Base-by-base conservation (phyloP, 2,329 filamentous ascomycete species). In the Emericellopsis cladophorae region DNA sequence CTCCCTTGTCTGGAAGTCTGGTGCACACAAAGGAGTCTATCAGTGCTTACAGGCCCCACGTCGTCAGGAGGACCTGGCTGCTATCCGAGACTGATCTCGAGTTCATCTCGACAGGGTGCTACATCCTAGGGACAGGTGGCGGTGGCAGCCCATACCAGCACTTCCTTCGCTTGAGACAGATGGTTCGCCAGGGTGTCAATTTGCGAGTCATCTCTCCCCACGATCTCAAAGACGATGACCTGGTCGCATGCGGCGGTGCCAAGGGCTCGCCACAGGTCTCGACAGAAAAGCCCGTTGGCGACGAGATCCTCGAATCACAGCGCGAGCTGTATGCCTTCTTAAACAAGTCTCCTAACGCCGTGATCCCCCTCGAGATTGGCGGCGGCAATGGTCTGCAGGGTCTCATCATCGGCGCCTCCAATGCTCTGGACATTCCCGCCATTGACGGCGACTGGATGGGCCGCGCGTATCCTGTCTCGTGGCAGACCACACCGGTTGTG, bases 311-410 rank as follows among this genome's bases (percentile, higher is more conserved):
- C 33, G 55, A 74, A 38, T 61, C 69, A 3, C 69, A 72, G 44
- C 48, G 50, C 1, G 72, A 73, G 49, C 59, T 81, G 10, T 75
- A 71, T 54, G 67, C n/a, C 8, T 35, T 35, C n/a, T 3, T 35
- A 5, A 9, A 10, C 32, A 21, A 15, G 32, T 35, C n/a, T 5
- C 32, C 32, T 72, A 18, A 71, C 76, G 16, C 72, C 74, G 31
- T 81, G 45, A 74, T 82, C 45, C 67, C 74, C 1, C 54, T 81
- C 10, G 79, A 83, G 49, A 79, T 83, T 41, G 79, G 79, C n/a
- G 79, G 79, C 7, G 70, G 68, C 5, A 83, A 83, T 46, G 77
- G 78, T 1, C 59, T 81, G 8, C 68, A 76, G 46, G 68, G 70
- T 8, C 60, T 80, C 56, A 63, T 76, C 4, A 55, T 78, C 5